These are phyloP conservation scores for Cladochytrium tenue DNA, from an alignment of 371 early-diverging fungal genomes.

Conservation along the genomic window DNA sequence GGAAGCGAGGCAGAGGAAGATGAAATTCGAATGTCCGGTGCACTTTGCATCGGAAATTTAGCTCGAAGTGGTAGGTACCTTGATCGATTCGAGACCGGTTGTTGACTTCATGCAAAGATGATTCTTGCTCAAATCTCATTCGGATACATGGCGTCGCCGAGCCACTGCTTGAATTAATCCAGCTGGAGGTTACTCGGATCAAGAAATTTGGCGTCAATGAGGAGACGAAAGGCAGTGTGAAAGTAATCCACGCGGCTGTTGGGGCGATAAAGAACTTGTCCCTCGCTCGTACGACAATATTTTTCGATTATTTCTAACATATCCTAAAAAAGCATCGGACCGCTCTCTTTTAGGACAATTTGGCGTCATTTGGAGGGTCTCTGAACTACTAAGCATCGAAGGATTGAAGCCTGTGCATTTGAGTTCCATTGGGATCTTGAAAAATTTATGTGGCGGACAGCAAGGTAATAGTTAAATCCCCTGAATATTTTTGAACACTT, in stretches of 20 bases:
- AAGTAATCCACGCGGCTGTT: constrained; percentile 53
- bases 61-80: constrained; percentile 43
- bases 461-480: constrained; percentile 29
- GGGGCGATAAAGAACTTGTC: constrained; percentile 56
- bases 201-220: constrained; percentile 19
- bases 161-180: constrained; percentile 36
- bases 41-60: constrained; percentile 53
- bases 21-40: constrained; percentile 54
- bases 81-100: neutral
- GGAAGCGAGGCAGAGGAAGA: constrained; percentile 37
- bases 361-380: constrained; percentile 33
- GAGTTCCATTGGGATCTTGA: constrained; percentile 42
- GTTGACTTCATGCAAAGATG: constrained; percentile 30
- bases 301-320: neutral
- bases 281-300: constrained; percentile 36
- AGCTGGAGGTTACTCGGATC: constrained; percentile 36
- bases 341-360: constrained; percentile 36
- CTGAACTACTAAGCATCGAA: constrained; percentile 36
- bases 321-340: constrained; percentile 26
- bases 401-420: constrained; percentile 47
- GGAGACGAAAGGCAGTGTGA: constrained; percentile 43
- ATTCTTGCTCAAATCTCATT: constrained; percentile 39
- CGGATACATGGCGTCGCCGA: constrained; percentile 32
- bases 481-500: constrained; percentile 4
- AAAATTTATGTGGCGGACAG: constrained; percentile 44